Evolutionary conservation across 495 filamentous ascomycete genomes (phyloP).

Genomic region (Hyaloscypha finlandica): DNA sequence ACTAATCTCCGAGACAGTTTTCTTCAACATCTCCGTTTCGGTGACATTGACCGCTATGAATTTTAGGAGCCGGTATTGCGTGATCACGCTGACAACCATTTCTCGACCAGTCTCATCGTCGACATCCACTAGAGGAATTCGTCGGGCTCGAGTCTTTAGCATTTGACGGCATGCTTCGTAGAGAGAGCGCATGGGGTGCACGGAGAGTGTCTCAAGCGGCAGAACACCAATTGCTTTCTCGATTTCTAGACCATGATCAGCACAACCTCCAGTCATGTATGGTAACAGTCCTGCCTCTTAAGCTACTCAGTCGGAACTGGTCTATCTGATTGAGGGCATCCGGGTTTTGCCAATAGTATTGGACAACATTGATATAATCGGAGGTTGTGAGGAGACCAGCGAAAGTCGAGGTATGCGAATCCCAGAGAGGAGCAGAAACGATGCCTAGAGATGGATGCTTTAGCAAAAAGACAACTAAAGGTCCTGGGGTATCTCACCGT

Average conservation of each 20-base stretch:
- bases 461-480: constrained; percentile 20
- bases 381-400: constrained; percentile 93
- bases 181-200: constrained; percentile 83
- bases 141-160: constrained; percentile 87
- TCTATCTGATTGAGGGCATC: constrained; percentile 86
- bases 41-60: constrained; percentile 97
- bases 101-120: constrained; percentile 93
- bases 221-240: constrained; percentile 89
- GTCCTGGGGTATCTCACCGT: constrained; percentile 61
- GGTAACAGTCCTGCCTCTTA: constrained; percentile 65
- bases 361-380: constrained; percentile 98
- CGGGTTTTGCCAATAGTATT: constrained; percentile 99
- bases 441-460: constrained; percentile 63
- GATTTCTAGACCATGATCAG: constrained; percentile 63
- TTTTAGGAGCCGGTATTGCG: constrained; percentile 96
- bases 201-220: constrained; percentile 93
- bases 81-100: constrained; percentile 95
- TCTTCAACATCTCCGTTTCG: constrained; percentile 86
- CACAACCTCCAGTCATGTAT: constrained; percentile 8
- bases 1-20: constrained; percentile 80
- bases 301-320: constrained; percentile 89
- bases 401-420: constrained; percentile 90
- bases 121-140: constrained; percentile 91
- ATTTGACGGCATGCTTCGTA: constrained; percentile 96
- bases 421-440: constrained; percentile 97